Conservation (phyloP, 2,329 filamentous ascomycete genomes). For the Aureobasidium musti region DNA sequence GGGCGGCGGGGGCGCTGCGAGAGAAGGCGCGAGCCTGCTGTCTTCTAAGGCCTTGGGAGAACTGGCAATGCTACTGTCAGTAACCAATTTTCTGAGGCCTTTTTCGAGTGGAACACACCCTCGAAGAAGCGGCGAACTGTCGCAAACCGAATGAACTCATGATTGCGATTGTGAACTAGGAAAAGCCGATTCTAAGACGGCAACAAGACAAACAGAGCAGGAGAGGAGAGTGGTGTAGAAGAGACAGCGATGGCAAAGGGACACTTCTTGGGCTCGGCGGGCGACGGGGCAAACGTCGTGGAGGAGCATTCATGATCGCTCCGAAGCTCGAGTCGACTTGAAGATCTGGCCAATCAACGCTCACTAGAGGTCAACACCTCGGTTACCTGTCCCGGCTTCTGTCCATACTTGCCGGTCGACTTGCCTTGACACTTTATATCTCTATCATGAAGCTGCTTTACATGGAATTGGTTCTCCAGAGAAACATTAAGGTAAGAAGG, state of each 20-base stretch:
- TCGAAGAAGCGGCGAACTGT: slow-evolving; percentile 39
- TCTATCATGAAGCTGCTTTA: not conserved
- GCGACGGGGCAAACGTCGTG: slow-evolving; percentile 23
- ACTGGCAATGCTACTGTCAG: slow-evolving; percentile 26
- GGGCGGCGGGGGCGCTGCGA: slow-evolving; percentile 77
- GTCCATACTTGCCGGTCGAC: slow-evolving; percentile 14
- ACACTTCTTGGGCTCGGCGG: slow-evolving; percentile 1
- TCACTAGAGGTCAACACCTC: slow-evolving; percentile 1
- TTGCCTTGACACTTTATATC: slow-evolving; percentile 1
- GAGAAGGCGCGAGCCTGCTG: slow-evolving; percentile 72
- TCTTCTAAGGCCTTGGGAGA: slow-evolving; percentile 41
- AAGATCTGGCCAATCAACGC: slow-evolving; percentile 17
- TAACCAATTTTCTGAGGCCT: not conserved
- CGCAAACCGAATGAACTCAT: slow-evolving; percentile 45
- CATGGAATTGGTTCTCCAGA: no score
- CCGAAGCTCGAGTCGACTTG: slow-evolving; percentile 2
- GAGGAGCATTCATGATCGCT: slow-evolving; percentile 5
- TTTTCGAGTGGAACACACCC: slow-evolving; percentile 34
- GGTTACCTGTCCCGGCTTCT: slow-evolving; percentile 9
- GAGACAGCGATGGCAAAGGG: slow-evolving; percentile 20
- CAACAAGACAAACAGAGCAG: not conserved
- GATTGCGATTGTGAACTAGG: slow-evolving; percentile 14
- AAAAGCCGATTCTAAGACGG: slow-evolving; percentile 20
- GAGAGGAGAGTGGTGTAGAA: slow-evolving; percentile 15
- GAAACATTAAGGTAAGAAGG: no score